Base-by-base conservation (phyloP, 805 yeast genomes). In the Jamesozyma hellenica region DNA sequence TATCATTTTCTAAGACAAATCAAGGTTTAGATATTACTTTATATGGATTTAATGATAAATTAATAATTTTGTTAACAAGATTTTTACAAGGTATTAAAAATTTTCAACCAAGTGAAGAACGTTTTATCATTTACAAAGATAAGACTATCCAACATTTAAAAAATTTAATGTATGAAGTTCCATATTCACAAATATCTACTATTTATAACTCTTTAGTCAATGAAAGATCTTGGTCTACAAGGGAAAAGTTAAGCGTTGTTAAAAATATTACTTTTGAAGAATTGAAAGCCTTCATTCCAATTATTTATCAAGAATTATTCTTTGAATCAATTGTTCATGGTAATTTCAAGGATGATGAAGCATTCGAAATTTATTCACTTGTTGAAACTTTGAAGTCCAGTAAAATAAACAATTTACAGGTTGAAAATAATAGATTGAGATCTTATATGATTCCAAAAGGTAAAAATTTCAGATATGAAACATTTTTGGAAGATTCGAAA, bases 11-110 rank as follows among this genome's bases (percentile, higher is more conserved):
- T 25, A 65, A 73, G 42, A 74, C 80, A 40, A 71, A 80, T 45
- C 86, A 79, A 48, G 95, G 96, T 0, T 52, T 88, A 31, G 71
- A 73, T 30, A 54, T 90, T 33, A 74, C 74, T 35, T 66, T 86
- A 17, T 66, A 70, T 30, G 98, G 98, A 2, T 92, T 80, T 59
- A 84, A 82, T 49, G 90, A 92, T 58, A 90, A 90, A 53, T 64
- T 86, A 34, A 70, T 73, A 15, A 71, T 70, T 12, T 68, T 90
- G 33, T 61, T 85, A 19, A 73, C 71, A 35, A 71, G 76, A 41
- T 74, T 88, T 19, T 58, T 85, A 37, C 66, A 67, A 16, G 72
- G 72, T 10, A 49, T 90, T 32, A 56, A 66, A 18, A 52, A 53
- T 4, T 82, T 79, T 48, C 58, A 58, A 45, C 65, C 82, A 3